A percentile compares a stretch with the other conserved stretches of the same genome.
Conservation (phyloP, 2,329 filamentous ascomycete species). For the Fusarium concolor region DNA sequence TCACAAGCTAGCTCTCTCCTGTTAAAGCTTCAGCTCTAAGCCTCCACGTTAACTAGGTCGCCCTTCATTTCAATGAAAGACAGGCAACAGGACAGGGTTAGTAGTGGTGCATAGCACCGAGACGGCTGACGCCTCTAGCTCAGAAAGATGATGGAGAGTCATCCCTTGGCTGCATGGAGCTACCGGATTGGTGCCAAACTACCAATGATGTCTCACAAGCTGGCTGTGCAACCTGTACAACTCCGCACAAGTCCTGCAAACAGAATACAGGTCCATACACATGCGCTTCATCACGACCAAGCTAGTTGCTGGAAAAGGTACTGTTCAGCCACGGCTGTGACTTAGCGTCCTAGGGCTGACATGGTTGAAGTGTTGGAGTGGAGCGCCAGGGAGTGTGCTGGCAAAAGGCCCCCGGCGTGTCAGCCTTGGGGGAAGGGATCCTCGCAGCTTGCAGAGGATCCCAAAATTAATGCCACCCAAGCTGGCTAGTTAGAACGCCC, state of each 20-base stretch:
- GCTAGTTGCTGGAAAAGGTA: background rate
- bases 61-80: slow-evolving; percentile 42
- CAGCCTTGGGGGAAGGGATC: slow-evolving; percentile 27
- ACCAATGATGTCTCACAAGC: slow-evolving; percentile 16
- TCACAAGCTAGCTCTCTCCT: slow-evolving; percentile 9
- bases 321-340: slow-evolving; percentile 11
- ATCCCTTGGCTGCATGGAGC: slow-evolving; percentile 9
- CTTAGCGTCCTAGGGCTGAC: slow-evolving; percentile 47
- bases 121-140: slow-evolving; percentile 28
- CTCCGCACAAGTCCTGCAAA: slow-evolving; percentile 9
- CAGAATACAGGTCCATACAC: slow-evolving; percentile 5
- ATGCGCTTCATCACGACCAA: background rate
- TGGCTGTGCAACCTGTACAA: slow-evolving; percentile 36
- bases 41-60: slow-evolving; percentile 20
- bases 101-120: slow-evolving; percentile 30
- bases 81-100: slow-evolving; percentile 25
- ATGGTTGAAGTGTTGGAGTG: slow-evolving; percentile 30
- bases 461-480: slow-evolving; percentile 28
- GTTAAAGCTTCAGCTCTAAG: slow-evolving; percentile 23
- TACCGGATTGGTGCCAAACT: slow-evolving; percentile 4
- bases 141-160: background rate
- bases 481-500: slow-evolving; percentile 20
- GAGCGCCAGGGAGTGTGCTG: slow-evolving; percentile 8
- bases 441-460: slow-evolving; percentile 14
- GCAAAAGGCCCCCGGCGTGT: slow-evolving; percentile 14